Evolutionary conservation across 768 basidiomycete genomes (phyloP).

Genomic region (Cystobasidium onofrii): DNA sequence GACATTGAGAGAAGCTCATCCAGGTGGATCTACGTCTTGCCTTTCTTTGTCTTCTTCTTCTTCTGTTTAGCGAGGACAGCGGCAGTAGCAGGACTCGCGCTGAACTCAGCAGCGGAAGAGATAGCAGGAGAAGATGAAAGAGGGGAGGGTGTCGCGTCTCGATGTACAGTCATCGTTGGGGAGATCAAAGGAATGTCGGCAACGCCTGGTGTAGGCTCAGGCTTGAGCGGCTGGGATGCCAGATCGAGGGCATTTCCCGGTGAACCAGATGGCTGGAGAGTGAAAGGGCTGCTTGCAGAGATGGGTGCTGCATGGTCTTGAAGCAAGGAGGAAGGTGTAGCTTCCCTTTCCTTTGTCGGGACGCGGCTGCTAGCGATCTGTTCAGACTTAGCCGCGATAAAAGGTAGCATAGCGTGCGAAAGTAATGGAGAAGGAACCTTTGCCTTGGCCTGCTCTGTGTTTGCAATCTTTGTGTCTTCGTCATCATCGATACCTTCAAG

Average conservation of each 20-base stretch:
- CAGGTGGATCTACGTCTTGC: neutral
- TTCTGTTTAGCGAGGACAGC: neutral
- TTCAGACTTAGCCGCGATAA: neutral
- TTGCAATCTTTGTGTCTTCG: neutral
- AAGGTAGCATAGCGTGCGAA: neutral
- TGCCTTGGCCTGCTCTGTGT: neutral
- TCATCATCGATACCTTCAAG: slow-evolving; percentile 30
- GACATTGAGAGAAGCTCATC: too few species aligned
- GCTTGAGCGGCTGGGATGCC: too few species aligned
- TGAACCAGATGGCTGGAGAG: neutral
- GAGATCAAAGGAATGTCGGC: neutral
- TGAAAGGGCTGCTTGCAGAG: neutral
- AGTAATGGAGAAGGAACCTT: neutral
- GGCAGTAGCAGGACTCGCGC: neutral
- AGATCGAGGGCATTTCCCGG: too few species aligned
- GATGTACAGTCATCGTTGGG: neutral
- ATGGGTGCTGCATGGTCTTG: neutral
- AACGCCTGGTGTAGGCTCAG: too few species aligned
- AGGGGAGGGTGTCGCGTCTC: neutral
- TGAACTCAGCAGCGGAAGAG: neutral
- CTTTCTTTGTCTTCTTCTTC: neutral
- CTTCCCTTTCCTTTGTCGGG: neutral
- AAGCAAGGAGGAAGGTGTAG: neutral
- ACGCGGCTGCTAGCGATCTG: neutral
- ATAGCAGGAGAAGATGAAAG: neutral